Percentiles rank a stretch among this genome's conserved stretches.
Evolutionary conservation across 108 stramenopile species (phyloP).

Genomic region (Parietichytrium sp.): DNA sequence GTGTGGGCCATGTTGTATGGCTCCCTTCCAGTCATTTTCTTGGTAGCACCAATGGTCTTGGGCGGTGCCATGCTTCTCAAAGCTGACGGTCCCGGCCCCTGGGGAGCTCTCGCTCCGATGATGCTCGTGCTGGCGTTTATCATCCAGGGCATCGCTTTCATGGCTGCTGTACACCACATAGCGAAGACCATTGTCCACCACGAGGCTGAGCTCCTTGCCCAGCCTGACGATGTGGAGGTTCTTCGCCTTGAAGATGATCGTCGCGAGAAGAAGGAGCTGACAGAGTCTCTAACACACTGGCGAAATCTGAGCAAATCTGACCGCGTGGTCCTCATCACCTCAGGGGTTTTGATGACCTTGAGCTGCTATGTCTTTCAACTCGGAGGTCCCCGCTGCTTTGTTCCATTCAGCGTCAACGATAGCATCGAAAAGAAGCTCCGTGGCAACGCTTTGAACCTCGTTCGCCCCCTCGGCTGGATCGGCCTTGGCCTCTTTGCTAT

Average conservation of each 20-base stretch:
- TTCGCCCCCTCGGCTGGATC: neutral
- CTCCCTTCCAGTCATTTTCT: constrained; percentile 60
- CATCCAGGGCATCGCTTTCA: constrained; percentile 53
- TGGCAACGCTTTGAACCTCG: constrained; percentile 18
- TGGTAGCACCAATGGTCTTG: constrained; percentile 62
- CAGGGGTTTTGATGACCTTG: neutral
- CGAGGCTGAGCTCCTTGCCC: constrained; percentile 57
- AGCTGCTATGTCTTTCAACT: constrained; percentile 12
- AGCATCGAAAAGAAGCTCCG: neutral
- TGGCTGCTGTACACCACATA: constrained; percentile 63
- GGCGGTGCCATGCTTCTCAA: constrained; percentile 62
- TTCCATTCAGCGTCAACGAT: neutral
- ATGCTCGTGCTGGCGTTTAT: constrained; percentile 52
- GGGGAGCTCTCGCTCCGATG: constrained; percentile 55
- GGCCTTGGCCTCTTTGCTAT: constrained; percentile 20
- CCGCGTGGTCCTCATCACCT: neutral
- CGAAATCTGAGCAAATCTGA: neutral
- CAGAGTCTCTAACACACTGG: neutral
- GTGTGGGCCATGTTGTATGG: constrained; percentile 64
- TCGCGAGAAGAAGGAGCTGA: neutral
- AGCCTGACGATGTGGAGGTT: constrained; percentile 54
- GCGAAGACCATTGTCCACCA: constrained; percentile 63
- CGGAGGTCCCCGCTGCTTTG: neutral
- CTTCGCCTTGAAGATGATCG: constrained; percentile 39
- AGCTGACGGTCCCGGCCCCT: constrained; percentile 44